Evolutionary conservation across 805 yeast genomes (phyloP), one percentile per base, ranked within the genome.

Genomic region (Candida patagonica): DNA sequence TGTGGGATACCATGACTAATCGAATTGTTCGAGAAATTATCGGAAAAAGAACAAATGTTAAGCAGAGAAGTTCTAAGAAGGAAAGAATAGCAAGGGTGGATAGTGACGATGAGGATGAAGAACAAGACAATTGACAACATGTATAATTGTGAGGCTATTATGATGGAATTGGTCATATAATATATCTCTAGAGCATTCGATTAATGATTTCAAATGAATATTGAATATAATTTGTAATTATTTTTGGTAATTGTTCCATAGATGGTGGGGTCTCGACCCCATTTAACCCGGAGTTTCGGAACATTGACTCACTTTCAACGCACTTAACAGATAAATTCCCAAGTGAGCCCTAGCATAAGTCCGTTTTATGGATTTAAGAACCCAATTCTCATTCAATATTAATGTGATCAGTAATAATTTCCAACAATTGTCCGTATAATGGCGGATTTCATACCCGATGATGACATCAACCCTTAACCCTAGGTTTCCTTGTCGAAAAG

Each of bases 1-100:
- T 92, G 65, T 92, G 96, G 95, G 97, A 92, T 63, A 71, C 79
- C 6, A 82, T 88, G 59, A 74, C 85, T 39, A 92, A 92, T 64
- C 67, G 74, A 45, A 70, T 89, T 12, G 88, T 88, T 15, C 74
- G 95, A 53, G 67, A 67, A 35, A 65, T 81, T 2, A 80, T 89
- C 61, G 73, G 71, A 51, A 72, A 53, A 16, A 39, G 39, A 19
- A 35, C 38, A 3, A 23, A 26, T n/a, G 33, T 46, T n/a, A 35
- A 39, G 25, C n/a, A 13, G 16, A 35, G 16, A 22, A 19, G 21
- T 7, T 16, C 34, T 13, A 26, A 20, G 7, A 31, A 41, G 26
- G 46, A 37, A 30, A 26, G 13, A 7, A 33, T 36, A n/a, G 41
- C 30, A 5, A 38, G 22, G 13, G 44, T 45, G 5, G 37, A 19